Evolutionary conservation across 305 asterid genomes (phyloP), one percentile per base, ranked within the genome.

Genomic region (Fraxinus baroniana): DNA sequence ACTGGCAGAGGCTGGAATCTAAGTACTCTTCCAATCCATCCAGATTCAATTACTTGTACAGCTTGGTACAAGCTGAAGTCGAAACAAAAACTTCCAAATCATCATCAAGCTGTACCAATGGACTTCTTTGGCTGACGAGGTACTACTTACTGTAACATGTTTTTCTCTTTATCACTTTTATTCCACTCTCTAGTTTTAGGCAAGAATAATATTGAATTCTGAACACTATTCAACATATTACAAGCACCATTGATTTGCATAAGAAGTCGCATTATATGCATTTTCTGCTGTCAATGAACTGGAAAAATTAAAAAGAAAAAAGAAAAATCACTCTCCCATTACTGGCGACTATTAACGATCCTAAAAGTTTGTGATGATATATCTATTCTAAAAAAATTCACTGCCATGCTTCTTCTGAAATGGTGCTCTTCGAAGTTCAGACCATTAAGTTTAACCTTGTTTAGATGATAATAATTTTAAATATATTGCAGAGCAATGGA

Each of bases 51-150:
- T 92, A 93, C 88, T 85, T 93, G 79, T 93, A 89, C 91, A 91
- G 89, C 87, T 84, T 93, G 57, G 97, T 95, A 49, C 96, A 95
- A 87, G 91, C 94, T 73, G 98, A 95, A 89, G 96, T 93, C 20
- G 98, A 95, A 86, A 90, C 94, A n/a, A 90, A 89, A 77, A 90
- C 93, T 41, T 90, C 96, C 18, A 95, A 95, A 82, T 85, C 94
- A 32, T 95, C 98, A 49, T 95, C 96, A 77, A 95, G 98, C 77
- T 92, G 97, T 79, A 90, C 90, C 9, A 95, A 91, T 79, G 98
- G 96, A 20, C 93, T 93, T 82, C 94, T 95, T 7, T 95, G 98
- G 98, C 80, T 95, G 85, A 95, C 98, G 2, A 95, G 98, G 98
- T 94, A 80, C 75, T 44, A 4, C 55, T 24, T 49, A 22, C 35